phyloP scores from a whole-genome alignment of 1,139 yeast species.

The Taiozyma sp. region DNA sequence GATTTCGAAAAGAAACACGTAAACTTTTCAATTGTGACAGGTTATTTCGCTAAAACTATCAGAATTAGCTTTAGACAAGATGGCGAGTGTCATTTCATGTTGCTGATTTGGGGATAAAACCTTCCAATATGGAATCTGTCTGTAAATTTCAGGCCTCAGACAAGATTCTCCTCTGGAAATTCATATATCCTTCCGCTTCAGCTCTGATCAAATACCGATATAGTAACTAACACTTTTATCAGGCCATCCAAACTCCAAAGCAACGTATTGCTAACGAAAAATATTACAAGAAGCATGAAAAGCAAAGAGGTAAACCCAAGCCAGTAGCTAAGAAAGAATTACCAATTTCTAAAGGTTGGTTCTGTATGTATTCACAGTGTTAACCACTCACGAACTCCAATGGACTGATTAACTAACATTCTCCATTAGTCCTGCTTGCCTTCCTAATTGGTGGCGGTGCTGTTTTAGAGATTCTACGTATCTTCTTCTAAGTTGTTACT shows the following conservation, averaged over 20 bases:
- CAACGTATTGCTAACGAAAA: slow-evolving; percentile 82
- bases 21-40: background rate
- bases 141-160: background rate
- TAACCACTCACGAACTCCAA: too few species aligned
- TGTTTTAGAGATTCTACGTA: slow-evolving; percentile 56
- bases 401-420: background rate
- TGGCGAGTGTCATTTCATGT: background rate
- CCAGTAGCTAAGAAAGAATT: slow-evolving; percentile 37
- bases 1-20: background rate
- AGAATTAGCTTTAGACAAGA: background rate
- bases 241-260: slow-evolving; percentile 64
- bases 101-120: too few species aligned
- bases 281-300: slow-evolving; percentile 68
- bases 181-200: too few species aligned
- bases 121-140: background rate
- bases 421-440: slow-evolving; percentile 39
- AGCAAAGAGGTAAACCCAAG: slow-evolving; percentile 60
- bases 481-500: slow-evolving; percentile 35
- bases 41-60: background rate
- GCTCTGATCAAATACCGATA: too few species aligned
- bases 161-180: too few species aligned
- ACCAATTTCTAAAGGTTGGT: slow-evolving; percentile 56
- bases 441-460: slow-evolving; percentile 85
- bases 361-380: slow-evolving; percentile 33
- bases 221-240: background rate